Evolutionary conservation across 768 basidiomycete species (phyloP).

Genomic region (Lepiota venenata): DNA sequence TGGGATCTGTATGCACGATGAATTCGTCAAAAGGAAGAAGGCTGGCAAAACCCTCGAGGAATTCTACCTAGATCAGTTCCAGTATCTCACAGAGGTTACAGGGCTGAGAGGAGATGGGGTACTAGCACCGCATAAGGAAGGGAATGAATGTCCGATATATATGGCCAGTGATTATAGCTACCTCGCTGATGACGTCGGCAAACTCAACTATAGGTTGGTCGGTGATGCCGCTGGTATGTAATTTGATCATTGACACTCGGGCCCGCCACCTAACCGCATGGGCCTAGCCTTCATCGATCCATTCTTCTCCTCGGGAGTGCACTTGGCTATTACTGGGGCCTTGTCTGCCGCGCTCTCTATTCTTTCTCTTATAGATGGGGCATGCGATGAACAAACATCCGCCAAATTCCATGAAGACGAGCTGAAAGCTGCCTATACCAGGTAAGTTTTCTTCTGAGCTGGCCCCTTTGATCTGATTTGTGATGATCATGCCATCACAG

Average conservation of each 20-base stretch:
- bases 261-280: not conserved
- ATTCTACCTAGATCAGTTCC: constrained; percentile 36
- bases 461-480: not conserved
- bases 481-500: constrained; percentile 17
- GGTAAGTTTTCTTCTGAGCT: constrained; percentile 16
- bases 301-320: constrained; percentile 42
- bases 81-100: constrained; percentile 27
- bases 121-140: constrained; percentile 11
- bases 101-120: constrained; percentile 25
- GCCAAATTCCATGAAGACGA: constrained; percentile 28
- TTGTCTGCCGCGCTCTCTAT: constrained; percentile 36
- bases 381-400: constrained; percentile 25
- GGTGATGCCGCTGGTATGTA: constrained; percentile 40
- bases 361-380: constrained; percentile 29
- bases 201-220: constrained; percentile 30
- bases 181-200: constrained; percentile 29
- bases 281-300: constrained; percentile 41
- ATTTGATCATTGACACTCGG: not conserved
- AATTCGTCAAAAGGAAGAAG: not conserved
- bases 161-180: constrained; percentile 36
- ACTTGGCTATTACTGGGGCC: constrained; percentile 35
- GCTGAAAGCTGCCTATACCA: constrained; percentile 30
- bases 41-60: constrained; percentile 8
- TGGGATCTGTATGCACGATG: constrained; percentile 46
- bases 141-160: constrained; percentile 17